These are phyloP conservation scores for Henckelia pumila DNA, from an alignment of 257 asterid genomes.

Conservation along the genomic window DNA sequence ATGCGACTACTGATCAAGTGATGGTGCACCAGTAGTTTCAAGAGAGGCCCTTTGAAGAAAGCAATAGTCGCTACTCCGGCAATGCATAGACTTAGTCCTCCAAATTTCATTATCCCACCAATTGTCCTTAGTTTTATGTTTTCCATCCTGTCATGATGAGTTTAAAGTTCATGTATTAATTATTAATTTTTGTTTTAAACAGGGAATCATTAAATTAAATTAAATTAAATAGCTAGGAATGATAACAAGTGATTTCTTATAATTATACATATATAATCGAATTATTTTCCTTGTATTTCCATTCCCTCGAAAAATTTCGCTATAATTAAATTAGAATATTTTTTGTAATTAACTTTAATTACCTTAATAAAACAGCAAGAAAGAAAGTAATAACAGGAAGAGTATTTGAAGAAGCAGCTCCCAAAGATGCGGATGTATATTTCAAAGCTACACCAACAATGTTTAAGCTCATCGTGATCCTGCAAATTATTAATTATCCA, in stretches of 20 bases:
- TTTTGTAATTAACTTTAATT: slow-evolving; percentile 10
- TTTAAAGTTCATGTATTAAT: no score
- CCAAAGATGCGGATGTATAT: slow-evolving; percentile 81
- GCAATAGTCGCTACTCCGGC: slow-evolving; percentile 77
- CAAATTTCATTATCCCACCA: slow-evolving; percentile 56
- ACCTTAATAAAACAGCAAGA: slow-evolving; percentile 75
- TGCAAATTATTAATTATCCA: slow-evolving; percentile 26
- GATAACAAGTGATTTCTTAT: no score
- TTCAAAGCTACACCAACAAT: slow-evolving; percentile 61
- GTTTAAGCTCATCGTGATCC: slow-evolving; percentile 81
- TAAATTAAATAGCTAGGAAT: no score
- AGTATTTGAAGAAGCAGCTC: slow-evolving; percentile 81
- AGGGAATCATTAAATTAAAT: no score
- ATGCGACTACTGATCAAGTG: slow-evolving; percentile 47
- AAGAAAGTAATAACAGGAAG: slow-evolving; percentile 85
- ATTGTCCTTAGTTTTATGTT: slow-evolving; percentile 42
- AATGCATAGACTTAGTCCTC: slow-evolving; percentile 55
- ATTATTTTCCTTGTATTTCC: no score
- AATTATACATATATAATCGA: no score
- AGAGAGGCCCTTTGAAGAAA: slow-evolving; percentile 57
- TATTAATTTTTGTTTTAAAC: no score
- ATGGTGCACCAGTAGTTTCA: slow-evolving; percentile 52
- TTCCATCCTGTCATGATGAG: slow-evolving; percentile 93
- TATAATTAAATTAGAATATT: no score
- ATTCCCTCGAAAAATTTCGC: no score